Evolutionary conservation across 2,329 filamentous ascomycete genomes (phyloP).

Genomic region (Penicillium sp.): DNA sequence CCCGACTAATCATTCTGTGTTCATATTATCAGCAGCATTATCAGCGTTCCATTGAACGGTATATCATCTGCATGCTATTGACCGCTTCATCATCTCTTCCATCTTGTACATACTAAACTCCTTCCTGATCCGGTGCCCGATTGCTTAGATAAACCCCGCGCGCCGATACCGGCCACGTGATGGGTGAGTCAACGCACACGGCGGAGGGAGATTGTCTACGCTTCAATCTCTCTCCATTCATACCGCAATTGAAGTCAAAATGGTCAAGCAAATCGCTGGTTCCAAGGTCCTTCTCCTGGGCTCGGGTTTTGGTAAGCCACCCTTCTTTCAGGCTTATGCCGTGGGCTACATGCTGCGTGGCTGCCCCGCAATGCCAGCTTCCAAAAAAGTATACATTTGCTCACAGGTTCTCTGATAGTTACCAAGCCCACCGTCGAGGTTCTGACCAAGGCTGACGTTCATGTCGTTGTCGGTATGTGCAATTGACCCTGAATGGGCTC

Average conservation of each 20-base stretch:
- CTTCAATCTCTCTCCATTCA: conserved; percentile 14
- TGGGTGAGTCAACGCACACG: conserved; percentile 21
- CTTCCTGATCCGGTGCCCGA: conserved; percentile 1
- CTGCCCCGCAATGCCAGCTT: conserved; percentile 20
- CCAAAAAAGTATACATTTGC: conserved; percentile 8
- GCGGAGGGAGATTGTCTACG: conserved; percentile 11
- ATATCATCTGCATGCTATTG: no score
- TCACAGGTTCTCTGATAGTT: conserved; percentile 39
- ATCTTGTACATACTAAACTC: neutral
- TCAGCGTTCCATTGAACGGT: conserved; percentile 15
- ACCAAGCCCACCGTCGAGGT: conserved; percentile 64
- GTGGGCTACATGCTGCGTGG: conserved; percentile 1
- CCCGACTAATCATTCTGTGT: conserved; percentile 11
- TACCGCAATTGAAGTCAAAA: conserved; percentile 27
- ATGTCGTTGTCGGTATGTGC: conserved; percentile 62
- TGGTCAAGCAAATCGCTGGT: conserved; percentile 38
- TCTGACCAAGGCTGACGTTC: conserved; percentile 58
- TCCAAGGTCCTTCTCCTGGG: conserved; percentile 41
- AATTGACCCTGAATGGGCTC: conserved; percentile 1
- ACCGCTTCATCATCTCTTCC: no score
- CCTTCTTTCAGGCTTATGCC: conserved; percentile 1
- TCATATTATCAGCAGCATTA: conserved; percentile 19
- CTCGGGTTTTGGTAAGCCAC: conserved; percentile 40
- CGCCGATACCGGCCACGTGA: conserved; percentile 34
- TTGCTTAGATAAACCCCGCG: conserved; percentile 17